Base-by-base conservation (phyloP, 1,284 basidiomycete genomes). In the Lentinula novae-zelandiae region DNA sequence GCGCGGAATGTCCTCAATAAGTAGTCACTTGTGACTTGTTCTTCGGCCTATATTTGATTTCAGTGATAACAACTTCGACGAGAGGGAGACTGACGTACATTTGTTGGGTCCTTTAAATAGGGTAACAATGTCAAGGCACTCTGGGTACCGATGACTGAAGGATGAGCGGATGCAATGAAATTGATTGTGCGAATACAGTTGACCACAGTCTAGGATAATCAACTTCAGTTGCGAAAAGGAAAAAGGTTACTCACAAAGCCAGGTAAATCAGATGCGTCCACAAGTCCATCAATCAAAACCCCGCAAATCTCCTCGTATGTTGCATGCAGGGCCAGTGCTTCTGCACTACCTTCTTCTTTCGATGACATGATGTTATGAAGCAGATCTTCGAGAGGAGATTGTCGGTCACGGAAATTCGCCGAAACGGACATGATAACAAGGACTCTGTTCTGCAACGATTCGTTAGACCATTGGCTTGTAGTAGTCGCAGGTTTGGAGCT, bases 1-100 rank as follows among this genome's bases (percentile, higher is more conserved):
- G 83, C 82, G 50, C 90, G 82, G 76, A 97, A 98, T 53, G 97
- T 93, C 64, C 90, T 89, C 33, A 98, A 81, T 1, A 98, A 73
- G 68, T 92, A 90, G 70, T 96, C 93, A 1, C 89, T 88, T 1
- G 89, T 89, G 0, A 82, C 76, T 65, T 93, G 83, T 65, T 98
- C 95, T 60, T 98, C 95, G 1, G 78, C 57, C 94, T 96, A 67
- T 10, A 61, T 49, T 3, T 52, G 27, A 31, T 44, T 15, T 51
- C 10, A 56, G 34, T 10, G 13, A 31, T 17, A 38, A 49, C 51
- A 53, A 27, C 17, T 42, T 22, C 31, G 38, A 40, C 33, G 27
- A 46, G 20, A n/a, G 33, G 22, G 33, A 22, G 3, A 48, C 13
- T 50, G 22, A 70, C 81, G 66, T 68, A 93, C 91, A 15, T 85